These are phyloP conservation scores for Platanthera guangdongensis DNA, from an alignment of 106 monocot species.

Conservation along the genomic window DNA sequence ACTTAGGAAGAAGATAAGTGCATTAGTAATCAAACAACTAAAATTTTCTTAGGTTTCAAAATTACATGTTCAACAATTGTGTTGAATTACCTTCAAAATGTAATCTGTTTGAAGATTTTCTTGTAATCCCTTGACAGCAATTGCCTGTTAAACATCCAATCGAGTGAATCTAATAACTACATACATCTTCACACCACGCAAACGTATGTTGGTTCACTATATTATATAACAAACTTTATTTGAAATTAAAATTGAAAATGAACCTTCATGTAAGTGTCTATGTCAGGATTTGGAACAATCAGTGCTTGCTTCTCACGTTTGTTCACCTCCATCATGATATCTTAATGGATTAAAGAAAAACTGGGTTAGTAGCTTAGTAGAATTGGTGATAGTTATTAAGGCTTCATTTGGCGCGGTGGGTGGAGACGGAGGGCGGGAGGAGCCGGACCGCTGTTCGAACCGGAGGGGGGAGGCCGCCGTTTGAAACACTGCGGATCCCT, in stretches of 20 bases:
- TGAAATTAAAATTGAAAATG: neutral
- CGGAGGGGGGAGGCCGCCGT: too few relatives aligned
- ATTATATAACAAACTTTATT: neutral
- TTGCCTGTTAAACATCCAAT: constrained; percentile 6
- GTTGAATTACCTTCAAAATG: constrained; percentile 14
- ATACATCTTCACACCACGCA: neutral
- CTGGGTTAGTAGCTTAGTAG: neutral
- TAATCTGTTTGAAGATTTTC: constrained; percentile 17
- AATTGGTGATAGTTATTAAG: too few relatives aligned
- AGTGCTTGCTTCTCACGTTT: constrained; percentile 12
- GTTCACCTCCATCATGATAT: constrained; percentile 12
- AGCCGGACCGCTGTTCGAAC: too few relatives aligned
- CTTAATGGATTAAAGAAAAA: neutral
- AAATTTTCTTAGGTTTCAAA: neutral
- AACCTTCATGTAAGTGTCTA: constrained; percentile 23
- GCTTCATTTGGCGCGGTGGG: too few relatives aligned
- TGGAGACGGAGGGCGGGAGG: too few relatives aligned
- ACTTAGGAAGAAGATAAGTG: too few relatives aligned
- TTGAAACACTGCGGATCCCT: too few relatives aligned
- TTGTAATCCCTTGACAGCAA: constrained; percentile 11
- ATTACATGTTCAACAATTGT: neutral
- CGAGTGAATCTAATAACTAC: neutral
- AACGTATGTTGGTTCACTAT: neutral
- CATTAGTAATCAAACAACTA: neutral
- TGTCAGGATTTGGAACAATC: constrained; percentile 9